phyloP scores from a whole-genome alignment of 345 rosid species.

The Reutealis trisperma region DNA sequence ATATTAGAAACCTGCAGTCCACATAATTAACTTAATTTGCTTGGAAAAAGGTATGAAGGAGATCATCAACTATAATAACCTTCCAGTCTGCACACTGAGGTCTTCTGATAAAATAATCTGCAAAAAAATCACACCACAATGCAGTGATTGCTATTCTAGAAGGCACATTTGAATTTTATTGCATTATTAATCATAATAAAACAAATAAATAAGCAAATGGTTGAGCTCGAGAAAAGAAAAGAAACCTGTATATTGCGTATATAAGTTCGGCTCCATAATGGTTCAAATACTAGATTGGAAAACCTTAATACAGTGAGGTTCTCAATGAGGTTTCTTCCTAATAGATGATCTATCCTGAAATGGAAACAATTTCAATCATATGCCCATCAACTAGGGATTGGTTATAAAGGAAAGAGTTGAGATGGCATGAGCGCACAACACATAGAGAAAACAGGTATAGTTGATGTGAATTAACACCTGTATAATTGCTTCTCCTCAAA shows the following conservation, averaged over 20 bases:
- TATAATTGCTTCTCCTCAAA: slow-evolving; percentile 68
- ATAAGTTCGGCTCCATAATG: slow-evolving; percentile 70
- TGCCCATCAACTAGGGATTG: neutral
- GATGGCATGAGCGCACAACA: neutral
- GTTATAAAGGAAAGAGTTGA: neutral
- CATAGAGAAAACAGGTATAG: neutral
- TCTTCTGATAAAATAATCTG: slow-evolving; percentile 75
- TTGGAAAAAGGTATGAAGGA: slow-evolving; percentile 1
- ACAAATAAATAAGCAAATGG: neutral
- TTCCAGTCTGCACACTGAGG: slow-evolving; percentile 40
- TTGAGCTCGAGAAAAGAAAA: neutral
- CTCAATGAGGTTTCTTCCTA: slow-evolving; percentile 76
- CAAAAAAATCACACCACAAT: slow-evolving; percentile 23
- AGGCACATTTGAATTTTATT: neutral
- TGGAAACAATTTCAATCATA: slow-evolving; percentile 11
- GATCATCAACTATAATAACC: slow-evolving; percentile 33
- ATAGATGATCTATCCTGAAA: slow-evolving; percentile 74
- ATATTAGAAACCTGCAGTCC: slow-evolving; percentile 7
- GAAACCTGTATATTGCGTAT: slow-evolving; percentile 68
- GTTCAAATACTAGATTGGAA: slow-evolving; percentile 76
- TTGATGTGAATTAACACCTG: slow-evolving; percentile 42
- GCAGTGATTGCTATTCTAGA: slow-evolving; percentile 19
- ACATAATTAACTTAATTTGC: slow-evolving; percentile 13
- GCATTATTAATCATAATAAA: neutral
- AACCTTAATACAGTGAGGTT: slow-evolving; percentile 75